Evolutionary conservation across 371 early-diverging fungal genomes (phyloP).

Genomic region (Mucor ambiguus): DNA sequence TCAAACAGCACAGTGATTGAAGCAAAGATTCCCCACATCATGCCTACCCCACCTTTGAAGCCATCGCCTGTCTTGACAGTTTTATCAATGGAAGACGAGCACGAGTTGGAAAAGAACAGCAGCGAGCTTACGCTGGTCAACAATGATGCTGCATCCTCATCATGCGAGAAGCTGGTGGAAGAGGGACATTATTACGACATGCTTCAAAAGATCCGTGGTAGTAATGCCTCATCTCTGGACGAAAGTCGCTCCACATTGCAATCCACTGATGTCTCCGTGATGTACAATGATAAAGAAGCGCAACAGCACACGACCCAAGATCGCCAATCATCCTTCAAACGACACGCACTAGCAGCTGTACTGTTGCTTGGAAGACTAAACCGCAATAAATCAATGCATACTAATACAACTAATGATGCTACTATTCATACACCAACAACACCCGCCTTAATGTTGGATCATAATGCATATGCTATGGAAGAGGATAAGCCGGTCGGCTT

Average conservation of each 20-base stretch:
- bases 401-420: background rate
- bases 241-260: background rate
- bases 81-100: background rate
- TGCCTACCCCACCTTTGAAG: constrained; percentile 12
- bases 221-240: background rate
- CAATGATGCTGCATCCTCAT: background rate
- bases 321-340: background rate
- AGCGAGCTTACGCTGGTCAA: background rate
- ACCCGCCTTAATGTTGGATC: background rate
- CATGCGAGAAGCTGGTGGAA: background rate
- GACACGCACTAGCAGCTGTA: background rate
- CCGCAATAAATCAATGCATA: background rate
- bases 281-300: background rate
- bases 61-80: constrained; percentile 5
- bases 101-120: background rate
- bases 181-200: constrained; percentile 12
- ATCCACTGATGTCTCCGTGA: background rate
- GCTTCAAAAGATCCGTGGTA: constrained; percentile 19
- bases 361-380: background rate
- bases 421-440: background rate
- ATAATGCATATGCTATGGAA: background rate
- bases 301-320: background rate
- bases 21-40: constrained; percentile 14
- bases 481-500: background rate
- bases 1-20: background rate